Conservation (phyloP, 805 yeast species). For the Kluyveromyces starmeri region DNA sequence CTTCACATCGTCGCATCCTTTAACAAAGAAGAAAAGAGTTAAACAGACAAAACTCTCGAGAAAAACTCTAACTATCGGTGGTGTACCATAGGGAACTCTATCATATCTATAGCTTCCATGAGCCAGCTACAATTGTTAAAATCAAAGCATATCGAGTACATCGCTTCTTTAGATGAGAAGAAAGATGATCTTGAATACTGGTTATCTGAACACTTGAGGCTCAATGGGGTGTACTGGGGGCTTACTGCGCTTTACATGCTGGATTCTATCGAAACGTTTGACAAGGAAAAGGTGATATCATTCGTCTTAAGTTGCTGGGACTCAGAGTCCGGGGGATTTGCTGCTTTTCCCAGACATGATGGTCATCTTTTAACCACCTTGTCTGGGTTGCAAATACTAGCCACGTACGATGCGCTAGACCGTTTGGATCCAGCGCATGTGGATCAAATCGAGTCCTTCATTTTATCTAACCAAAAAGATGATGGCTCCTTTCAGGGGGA, state of each 20-base stretch:
- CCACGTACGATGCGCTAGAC: conserved; percentile 54
- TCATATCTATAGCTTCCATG: no score
- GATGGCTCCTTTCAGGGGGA: conserved; percentile 87
- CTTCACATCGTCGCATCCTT: no score
- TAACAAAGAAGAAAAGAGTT: no score
- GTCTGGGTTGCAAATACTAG: conserved; percentile 75
- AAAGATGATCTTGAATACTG: conserved; percentile 67
- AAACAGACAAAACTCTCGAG: no score
- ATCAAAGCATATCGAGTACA: conserved; percentile 52
- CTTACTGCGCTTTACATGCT: conserved; percentile 62
- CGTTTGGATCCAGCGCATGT: conserved; percentile 26
- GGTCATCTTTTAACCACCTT: conserved; percentile 78
- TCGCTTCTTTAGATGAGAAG: conserved; percentile 44
- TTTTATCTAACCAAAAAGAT: conserved; percentile 28
- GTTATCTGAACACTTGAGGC: conserved; percentile 80
- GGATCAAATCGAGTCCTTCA: conserved; percentile 31
- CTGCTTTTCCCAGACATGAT: conserved; percentile 83
- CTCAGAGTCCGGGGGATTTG: conserved; percentile 64
- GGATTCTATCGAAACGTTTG: conserved; percentile 46
- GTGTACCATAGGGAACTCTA: no score
- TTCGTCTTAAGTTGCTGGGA: conserved; percentile 66
- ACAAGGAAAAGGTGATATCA: conserved; percentile 51
- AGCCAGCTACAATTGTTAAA: conserved; percentile 13
- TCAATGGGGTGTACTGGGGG: conserved; percentile 97
- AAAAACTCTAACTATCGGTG: no score